These are phyloP conservation scores for Ceratocystis cubensis DNA, from an alignment of 2,329 filamentous ascomycete genomes.

Conservation along the genomic window DNA sequence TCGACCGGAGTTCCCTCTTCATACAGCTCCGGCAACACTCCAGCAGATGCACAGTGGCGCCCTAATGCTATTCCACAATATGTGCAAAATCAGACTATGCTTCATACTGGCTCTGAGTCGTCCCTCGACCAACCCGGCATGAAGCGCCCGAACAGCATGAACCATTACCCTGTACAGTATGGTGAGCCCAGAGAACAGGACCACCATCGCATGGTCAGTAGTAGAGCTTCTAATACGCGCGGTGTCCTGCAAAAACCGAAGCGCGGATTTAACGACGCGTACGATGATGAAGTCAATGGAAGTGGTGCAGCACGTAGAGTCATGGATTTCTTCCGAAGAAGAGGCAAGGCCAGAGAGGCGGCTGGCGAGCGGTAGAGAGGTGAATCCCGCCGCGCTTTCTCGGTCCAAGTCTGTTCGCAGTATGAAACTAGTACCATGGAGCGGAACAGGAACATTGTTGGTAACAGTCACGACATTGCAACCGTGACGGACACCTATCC, in stretches of 20 bases:
- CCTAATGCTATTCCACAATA: slow-evolving; percentile 34
- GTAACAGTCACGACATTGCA: not conserved
- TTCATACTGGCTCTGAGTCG: slow-evolving; percentile 42
- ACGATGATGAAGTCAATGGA: slow-evolving; percentile 62
- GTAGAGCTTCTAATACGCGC: slow-evolving; percentile 25
- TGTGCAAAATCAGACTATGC: slow-evolving; percentile 34
- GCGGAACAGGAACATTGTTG: not conserved
- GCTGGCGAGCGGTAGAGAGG: slow-evolving; percentile 20
- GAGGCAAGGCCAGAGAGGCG: slow-evolving; percentile 50
- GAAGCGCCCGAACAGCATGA: slow-evolving; percentile 26
- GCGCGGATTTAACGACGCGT: slow-evolving; percentile 69
- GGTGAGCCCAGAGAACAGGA: slow-evolving; percentile 32
- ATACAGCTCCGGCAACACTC: not conserved
- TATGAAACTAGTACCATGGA: not conserved
- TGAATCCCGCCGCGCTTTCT: slow-evolving; percentile 18
- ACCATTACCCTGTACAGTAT: slow-evolving; percentile 35
- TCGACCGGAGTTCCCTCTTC: slow-evolving; percentile 15
- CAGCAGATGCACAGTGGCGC: slow-evolving; percentile 21
- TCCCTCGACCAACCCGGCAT: slow-evolving; percentile 33
- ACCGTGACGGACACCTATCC: too few species aligned
- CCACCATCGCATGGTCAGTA: slow-evolving; percentile 30
- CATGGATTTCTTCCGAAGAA: slow-evolving; percentile 94
- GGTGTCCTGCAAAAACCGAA: slow-evolving; percentile 72
- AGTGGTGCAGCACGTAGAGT: slow-evolving; percentile 79
- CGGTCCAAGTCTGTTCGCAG: slow-evolving; percentile 12